phyloP scores from a whole-genome alignment of 2,329 filamentous ascomycete genomes.

The Aureobasidium namibiae region DNA sequence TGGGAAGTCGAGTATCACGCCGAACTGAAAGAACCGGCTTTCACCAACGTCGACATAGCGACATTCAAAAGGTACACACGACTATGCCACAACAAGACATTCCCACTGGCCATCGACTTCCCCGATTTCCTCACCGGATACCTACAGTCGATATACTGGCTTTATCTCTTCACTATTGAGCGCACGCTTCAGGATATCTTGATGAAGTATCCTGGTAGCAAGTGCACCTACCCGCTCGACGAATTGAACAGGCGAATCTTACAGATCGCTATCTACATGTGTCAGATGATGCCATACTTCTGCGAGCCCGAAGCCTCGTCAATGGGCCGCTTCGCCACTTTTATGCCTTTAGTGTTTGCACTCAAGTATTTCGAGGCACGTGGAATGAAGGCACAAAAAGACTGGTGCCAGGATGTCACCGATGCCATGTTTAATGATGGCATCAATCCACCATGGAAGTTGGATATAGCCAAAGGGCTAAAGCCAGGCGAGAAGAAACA shows the following conservation, averaged over 20 bases:
- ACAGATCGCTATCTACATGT: conserved; percentile 26
- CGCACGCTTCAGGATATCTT: not conserved
- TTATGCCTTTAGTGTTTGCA: conserved; percentile 8
- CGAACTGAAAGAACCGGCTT: not conserved
- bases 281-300: conserved; percentile 10
- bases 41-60: not conserved
- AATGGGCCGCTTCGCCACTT: conserved; percentile 6
- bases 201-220: not conserved
- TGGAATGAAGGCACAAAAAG: not conserved
- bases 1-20: not conserved
- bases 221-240: not conserved
- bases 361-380: not conserved
- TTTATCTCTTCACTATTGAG: conserved; percentile 22
- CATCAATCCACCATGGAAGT: conserved; percentile 4
- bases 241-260: conserved; percentile 50
- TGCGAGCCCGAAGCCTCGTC: conserved; percentile 4
- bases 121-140: conserved; percentile 23
- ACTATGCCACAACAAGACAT: conserved; percentile 20
- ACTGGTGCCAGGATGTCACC: conserved; percentile 5
- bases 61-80: not conserved
- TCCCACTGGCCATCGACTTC: conserved; percentile 22
- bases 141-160: conserved; percentile 24
- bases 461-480: not conserved
- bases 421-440: conserved; percentile 3
- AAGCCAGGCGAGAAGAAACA: conserved; percentile 4